These are phyloP conservation scores for Trapa bicornis DNA, from an alignment of 345 rosid species.

Conservation along the genomic window DNA sequence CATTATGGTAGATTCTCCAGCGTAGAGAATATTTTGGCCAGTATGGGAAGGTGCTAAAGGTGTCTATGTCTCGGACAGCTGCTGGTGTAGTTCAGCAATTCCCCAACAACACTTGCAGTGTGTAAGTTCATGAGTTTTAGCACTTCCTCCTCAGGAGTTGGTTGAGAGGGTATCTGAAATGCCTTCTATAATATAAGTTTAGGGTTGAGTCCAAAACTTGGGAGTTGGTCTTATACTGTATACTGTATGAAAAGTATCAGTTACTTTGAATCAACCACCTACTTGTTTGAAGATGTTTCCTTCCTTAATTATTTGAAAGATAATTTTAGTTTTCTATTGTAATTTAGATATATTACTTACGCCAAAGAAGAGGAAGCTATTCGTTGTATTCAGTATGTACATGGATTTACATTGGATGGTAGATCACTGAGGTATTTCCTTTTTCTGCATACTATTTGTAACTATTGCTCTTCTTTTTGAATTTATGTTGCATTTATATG, in stretches of 20 bases:
- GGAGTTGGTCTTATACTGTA: too few relatives aligned
- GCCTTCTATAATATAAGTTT: too few relatives aligned
- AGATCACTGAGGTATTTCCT: constrained; percentile 33
- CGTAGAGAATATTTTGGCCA: constrained; percentile 70
- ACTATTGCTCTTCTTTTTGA: background rate
- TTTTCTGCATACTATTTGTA: background rate
- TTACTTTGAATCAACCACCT: too few relatives aligned
- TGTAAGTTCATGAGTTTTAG: constrained; percentile 34
- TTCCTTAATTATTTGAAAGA: too few relatives aligned
- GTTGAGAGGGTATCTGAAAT: too few relatives aligned
- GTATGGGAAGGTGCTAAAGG: constrained; percentile 84
- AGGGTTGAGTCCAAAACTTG: too few relatives aligned
- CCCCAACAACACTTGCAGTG: constrained; percentile 87
- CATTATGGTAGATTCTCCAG: constrained; percentile 55
- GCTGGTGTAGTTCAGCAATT: constrained; percentile 73
- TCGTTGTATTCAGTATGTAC: constrained; percentile 86
- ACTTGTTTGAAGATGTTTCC: too few relatives aligned
- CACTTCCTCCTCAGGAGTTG: background rate
- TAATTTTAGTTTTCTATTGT: background rate
- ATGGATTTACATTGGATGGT: constrained; percentile 82
- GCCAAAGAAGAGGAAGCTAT: constrained; percentile 79
- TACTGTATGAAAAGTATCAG: too few relatives aligned
- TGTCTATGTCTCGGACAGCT: constrained; percentile 91
- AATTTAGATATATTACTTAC: constrained; percentile 63
- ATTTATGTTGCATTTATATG: constrained; percentile 1